Evolutionary conservation across 106 monocot genomes (phyloP), one percentile per base, ranked within the genome.

Genomic region (Acanthochlamys bracteata): DNA sequence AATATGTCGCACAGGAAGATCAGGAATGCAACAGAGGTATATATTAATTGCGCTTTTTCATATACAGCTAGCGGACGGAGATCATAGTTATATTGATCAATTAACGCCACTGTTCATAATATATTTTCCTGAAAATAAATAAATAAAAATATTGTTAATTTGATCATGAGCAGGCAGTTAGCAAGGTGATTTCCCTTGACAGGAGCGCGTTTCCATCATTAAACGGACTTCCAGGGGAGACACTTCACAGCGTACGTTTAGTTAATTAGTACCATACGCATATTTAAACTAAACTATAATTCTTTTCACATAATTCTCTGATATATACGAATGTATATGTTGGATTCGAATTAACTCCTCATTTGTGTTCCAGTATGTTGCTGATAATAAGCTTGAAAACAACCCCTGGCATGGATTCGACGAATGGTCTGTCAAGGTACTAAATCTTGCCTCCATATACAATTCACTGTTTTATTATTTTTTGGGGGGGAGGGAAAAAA

Each of bases 1-100:
- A 91, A 92, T 53, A 98, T 98, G 61, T 92, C 96, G 0, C 59
- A 78, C 53, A 85, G 77, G 75, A 98, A 91, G 85, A 80, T 98
- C 20, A 75, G 76, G 67, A 91, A 98, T 75, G 96, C 96, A 57
- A 92, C 91, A 55, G 88, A 98, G 84, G 96, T 98, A 81, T 43
- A 9, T 10, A 16, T 17, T 7, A 69, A 47, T 13, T 57, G 11
- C 14, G 20, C 26, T 21, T 9, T 49, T 49, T 45, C 13, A n/a
- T n/a, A n/a, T n/a, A n/a, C n/a, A n/a, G n/a, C n/a, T n/a, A n/a
- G n/a, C n/a, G n/a, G n/a, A n/a, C n/a, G n/a, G n/a, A n/a, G n/a
- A n/a, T n/a, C n/a, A n/a, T n/a, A n/a, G n/a, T n/a, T n/a, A n/a
- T n/a, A n/a, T n/a, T n/a, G n/a, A n/a, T n/a, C n/a, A n/a, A n/a